Percentiles rank a stretch among this genome's conserved stretches.
These are phyloP conservation scores for Microcera coccophila DNA, from an alignment of 2,329 filamentous ascomycete genomes.

Conservation along the genomic window DNA sequence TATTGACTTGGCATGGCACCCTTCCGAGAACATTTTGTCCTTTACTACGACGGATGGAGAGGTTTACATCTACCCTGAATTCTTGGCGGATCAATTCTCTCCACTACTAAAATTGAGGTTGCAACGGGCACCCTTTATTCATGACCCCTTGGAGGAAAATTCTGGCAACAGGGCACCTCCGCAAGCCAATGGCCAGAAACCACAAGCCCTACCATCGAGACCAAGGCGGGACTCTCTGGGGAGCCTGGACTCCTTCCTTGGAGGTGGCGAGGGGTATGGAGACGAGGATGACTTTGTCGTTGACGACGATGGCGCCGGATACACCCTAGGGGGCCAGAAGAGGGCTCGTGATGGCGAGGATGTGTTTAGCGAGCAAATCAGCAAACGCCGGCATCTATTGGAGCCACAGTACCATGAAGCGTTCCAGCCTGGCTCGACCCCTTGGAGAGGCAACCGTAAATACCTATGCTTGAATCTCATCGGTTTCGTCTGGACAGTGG, in stretches of 20 bases:
- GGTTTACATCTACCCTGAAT: constrained; percentile 80
- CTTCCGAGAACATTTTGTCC: constrained; percentile 78
- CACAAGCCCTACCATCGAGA: constrained; percentile 44
- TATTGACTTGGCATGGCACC: constrained; percentile 86
- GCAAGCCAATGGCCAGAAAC: constrained; percentile 51
- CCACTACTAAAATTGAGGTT: constrained; percentile 53
- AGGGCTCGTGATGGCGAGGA: constrained; percentile 53
- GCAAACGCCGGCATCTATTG: constrained; percentile 48
- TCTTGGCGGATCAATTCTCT: constrained; percentile 56
- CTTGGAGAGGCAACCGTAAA: constrained; percentile 90
- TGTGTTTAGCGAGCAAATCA: constrained; percentile 39
- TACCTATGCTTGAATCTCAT: constrained; percentile 92
- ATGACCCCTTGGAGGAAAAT: constrained; percentile 70
- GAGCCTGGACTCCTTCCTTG: constrained; percentile 77
- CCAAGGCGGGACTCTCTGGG: constrained; percentile 63
- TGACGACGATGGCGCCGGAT: constrained; percentile 93
- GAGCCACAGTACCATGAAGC: constrained; percentile 71
- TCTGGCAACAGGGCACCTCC: constrained; percentile 60
- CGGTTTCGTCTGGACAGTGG: constrained; percentile 94
- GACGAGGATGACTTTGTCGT: constrained; percentile 79
- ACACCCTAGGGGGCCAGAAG: constrained; percentile 59
- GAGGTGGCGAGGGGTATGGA: constrained; percentile 49
- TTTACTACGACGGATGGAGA: constrained; percentile 93
- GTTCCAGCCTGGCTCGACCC: constrained; percentile 92
- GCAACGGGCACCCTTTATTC: constrained; percentile 81